Evolutionary conservation across 1,284 basidiomycete genomes (phyloP).

Genomic region (Cutaneotrichosporon cyanovorans): DNA sequence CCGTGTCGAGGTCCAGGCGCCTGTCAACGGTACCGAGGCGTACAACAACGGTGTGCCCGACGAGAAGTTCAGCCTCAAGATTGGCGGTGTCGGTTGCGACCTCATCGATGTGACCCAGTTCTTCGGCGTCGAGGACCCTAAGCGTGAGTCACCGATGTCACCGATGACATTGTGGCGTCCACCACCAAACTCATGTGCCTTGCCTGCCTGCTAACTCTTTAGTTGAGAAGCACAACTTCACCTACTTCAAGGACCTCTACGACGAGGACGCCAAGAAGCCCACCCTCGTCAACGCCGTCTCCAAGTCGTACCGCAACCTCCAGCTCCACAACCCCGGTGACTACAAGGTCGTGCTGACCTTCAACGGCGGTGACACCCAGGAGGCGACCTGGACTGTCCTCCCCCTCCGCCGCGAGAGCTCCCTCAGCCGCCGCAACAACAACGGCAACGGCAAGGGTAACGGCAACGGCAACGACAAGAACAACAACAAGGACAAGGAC

Average conservation of each 20-base stretch:
- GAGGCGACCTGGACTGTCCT: constrained; percentile 33
- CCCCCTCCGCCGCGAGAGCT: constrained; percentile 12
- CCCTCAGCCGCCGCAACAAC: no score
- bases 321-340: constrained; percentile 36
- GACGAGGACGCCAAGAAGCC: constrained; percentile 33
- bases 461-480: no score
- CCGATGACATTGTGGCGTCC: neutral
- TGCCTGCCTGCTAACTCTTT: neutral
- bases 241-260: constrained; percentile 44
- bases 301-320: constrained; percentile 44
- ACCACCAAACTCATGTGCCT: no score
- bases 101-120: constrained; percentile 37
- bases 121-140: constrained; percentile 34
- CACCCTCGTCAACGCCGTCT: constrained; percentile 43
- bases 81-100: constrained; percentile 32
- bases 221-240: constrained; percentile 36
- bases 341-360: constrained; percentile 26
- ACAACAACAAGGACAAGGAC: no score
- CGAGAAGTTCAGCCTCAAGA: constrained; percentile 37
- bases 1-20: constrained; percentile 45
- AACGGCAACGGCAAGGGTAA: no score
- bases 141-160: constrained; percentile 11
- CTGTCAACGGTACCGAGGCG: constrained; percentile 44
- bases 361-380: constrained; percentile 33
- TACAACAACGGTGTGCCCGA: constrained; percentile 42